Conservation (phyloP, 257 asterid species). For the Prunella vulgaris region DNA sequence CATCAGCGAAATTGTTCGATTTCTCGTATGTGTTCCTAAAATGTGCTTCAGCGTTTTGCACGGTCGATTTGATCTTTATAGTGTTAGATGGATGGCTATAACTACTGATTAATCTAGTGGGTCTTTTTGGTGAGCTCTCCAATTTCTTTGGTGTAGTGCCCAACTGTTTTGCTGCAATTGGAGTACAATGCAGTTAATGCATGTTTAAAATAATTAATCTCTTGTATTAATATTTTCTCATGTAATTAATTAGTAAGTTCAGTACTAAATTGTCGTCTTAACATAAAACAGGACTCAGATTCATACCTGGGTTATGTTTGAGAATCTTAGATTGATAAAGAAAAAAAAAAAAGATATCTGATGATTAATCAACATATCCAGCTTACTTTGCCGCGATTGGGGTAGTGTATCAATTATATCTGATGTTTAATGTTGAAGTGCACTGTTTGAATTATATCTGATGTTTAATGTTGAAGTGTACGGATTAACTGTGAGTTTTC, state of each 20-base stretch:
- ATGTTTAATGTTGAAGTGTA: not conserved
- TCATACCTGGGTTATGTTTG: not conserved
- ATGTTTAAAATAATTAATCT: not conserved
- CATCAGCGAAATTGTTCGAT: not conserved
- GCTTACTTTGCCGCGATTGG: not conserved
- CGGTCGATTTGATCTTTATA: not conserved
- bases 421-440: too few species aligned
- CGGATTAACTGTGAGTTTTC: not conserved
- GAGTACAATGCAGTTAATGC: slow-evolving; percentile 1
- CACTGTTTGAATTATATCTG: not conserved
- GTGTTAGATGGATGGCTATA: not conserved
- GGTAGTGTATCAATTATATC: too few species aligned
- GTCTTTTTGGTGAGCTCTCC: not conserved
- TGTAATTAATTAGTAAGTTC: not conserved
- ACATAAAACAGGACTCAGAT: not conserved
- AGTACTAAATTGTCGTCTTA: not conserved
- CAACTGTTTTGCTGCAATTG: not conserved
- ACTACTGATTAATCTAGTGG: not conserved
- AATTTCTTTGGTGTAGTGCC: not conserved
- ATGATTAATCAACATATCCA: not conserved
- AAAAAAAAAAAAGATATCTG: not conserved
- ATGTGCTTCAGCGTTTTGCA: slow-evolving; percentile 1
- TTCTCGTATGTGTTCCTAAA: slow-evolving; percentile 36
- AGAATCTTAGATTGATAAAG: not conserved
- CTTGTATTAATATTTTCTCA: not conserved